Evolutionary conservation across 2,329 filamentous ascomycete species (phyloP), one percentile per base, ranked within the genome.

Genomic region (Monosporascus sp.): DNA sequence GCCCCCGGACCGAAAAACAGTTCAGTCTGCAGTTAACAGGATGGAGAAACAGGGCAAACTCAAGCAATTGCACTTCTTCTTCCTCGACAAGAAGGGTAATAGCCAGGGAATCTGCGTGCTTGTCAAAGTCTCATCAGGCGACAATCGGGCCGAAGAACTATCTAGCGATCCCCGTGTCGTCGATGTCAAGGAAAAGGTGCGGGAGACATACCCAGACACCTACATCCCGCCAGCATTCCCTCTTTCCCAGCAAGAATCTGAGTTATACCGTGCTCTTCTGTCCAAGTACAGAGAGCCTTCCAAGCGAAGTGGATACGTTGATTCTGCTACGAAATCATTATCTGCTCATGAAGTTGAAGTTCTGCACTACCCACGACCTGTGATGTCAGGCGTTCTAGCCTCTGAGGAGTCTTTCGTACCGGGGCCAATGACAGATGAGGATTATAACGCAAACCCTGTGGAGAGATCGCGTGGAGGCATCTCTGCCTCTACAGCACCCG

Each of bases 181-280:
- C 5, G 57, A 61, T 1, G 57, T 82, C 51, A 76, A 81, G 55
- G 72, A 75, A 22, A 73, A 68, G 51, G 75, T 82, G 56, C 78
- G 76, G 54, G 69, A 73, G 49, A 66, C 69, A n/a, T 71, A 78
- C 52, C 79, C 79, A 0, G 62, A 66, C 40, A 61, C 72, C n/a
- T 78, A 73, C 55, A 69, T 76, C 19, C 74, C 74, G 1, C 57
- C 68, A 3, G 65, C 62, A 1, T 76, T 75, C 52, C 69, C 66
- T 1, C 69, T 72, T 3, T 62, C 66, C 0, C 63, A 67, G 36
- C 65, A 71, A 40, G 73, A 74, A 51, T 56, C 67, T 26, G 65
- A 64, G 22, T 49, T 68, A 4, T 66, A 74, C 52, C 57, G 62
- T 22, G 59, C 59, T 49, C 56, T 64, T 46, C 60, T 71, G 46